phyloP scores from a whole-genome alignment of 2,329 filamentous ascomycete species.

The Cephalotrichum gorgonifer region DNA sequence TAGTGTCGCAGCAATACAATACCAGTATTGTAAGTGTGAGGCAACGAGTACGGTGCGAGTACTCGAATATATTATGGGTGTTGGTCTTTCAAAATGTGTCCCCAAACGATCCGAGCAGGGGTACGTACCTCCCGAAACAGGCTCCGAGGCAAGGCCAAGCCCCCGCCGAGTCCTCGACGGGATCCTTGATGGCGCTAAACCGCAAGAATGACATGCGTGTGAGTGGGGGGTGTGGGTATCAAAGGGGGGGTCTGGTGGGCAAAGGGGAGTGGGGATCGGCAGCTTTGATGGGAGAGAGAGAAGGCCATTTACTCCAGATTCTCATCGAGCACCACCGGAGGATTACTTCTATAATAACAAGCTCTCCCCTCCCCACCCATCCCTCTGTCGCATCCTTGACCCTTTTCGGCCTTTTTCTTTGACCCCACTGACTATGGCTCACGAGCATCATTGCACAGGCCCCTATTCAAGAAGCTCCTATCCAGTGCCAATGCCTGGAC shows the following conservation, averaged over 20 bases:
- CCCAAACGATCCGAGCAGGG: not conserved
- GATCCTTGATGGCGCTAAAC: constrained; percentile 3
- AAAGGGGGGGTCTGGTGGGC: not conserved
- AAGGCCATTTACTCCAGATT: constrained; percentile 2
- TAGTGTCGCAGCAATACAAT: not conserved
- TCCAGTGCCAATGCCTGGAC: not conserved
- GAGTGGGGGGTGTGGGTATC: constrained; percentile 3
- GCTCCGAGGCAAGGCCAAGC: not conserved
- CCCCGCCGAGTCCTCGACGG: not conserved
- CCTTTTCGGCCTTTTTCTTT: constrained; percentile 1
- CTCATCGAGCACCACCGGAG: not conserved
- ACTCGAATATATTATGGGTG: no score
- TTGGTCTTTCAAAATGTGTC: not conserved
- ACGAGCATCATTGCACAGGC: not conserved
- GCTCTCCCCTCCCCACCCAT: constrained; percentile 2
- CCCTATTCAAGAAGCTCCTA: not conserved
- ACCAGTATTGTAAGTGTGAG: not conserved
- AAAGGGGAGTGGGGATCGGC: not conserved
- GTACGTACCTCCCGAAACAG: not conserved
- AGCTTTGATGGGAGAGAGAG: no score
- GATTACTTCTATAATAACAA: constrained; percentile 7
- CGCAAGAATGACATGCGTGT: constrained; percentile 4
- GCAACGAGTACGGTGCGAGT: no score
- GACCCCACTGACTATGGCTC: not conserved
- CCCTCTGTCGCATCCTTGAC: constrained; percentile 3